Percentiles rank a stretch among this genome's conserved stretches.
Evolutionary conservation across 495 filamentous ascomycete species (phyloP).

Genomic region (Astrothelium subdiscretum): DNA sequence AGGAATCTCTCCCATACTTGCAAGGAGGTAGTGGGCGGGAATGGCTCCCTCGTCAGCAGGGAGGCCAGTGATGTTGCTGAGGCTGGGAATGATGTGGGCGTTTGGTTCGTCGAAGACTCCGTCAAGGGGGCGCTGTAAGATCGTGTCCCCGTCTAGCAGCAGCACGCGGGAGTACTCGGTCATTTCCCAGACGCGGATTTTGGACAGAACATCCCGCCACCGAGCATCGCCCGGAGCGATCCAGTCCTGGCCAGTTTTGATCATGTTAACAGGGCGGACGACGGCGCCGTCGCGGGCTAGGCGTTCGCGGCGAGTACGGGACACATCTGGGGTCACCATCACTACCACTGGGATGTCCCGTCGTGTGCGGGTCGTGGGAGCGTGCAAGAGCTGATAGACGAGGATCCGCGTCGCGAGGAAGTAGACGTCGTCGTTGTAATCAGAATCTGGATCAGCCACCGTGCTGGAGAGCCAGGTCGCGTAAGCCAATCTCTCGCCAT

Average conservation of each 20-base stretch:
- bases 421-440: not conserved
- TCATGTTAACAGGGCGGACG: not conserved
- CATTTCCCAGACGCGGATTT: not conserved
- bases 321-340: not conserved
- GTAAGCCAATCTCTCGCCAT: not conserved
- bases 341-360: not conserved
- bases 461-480: not conserved
- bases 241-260: not conserved
- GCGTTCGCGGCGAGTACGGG: not conserved
- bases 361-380: not conserved
- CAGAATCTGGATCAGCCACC: not conserved
- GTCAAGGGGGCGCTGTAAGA: not conserved
- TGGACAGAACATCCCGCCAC: not conserved
- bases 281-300: not conserved
- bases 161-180: not conserved
- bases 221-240: not conserved
- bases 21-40: not conserved
- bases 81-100: not conserved
- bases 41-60: not conserved
- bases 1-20: not conserved
- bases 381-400: not conserved
- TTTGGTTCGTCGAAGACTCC: slow-evolving; percentile 4
- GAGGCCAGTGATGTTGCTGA: not conserved
- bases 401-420: not conserved
- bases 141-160: not conserved